Evolutionary conservation across 768 basidiomycete genomes (phyloP), one percentile per base, ranked within the genome.

Genomic region (Lactifluus rugatus): DNA sequence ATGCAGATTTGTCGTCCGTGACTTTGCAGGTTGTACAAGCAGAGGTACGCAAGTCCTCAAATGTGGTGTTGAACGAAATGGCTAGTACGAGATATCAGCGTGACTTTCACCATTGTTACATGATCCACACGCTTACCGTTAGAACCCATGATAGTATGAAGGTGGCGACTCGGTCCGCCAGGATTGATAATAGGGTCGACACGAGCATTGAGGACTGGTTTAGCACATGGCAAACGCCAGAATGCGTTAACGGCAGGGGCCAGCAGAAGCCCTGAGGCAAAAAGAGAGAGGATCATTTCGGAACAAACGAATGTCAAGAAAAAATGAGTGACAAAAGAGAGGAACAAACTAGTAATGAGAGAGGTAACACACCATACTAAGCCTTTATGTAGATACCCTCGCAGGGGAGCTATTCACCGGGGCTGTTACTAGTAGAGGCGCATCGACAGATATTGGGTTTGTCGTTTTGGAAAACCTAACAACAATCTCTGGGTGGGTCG

Each of bases 61-160:
- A 53, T 1, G 60, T 61, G 26, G 60, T 47, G 17, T 8, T 44
- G 7, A 25, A 19, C 13, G 46, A 28, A 23, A 61, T 53, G 46
- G 44, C 60, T 57, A 34, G 14, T 11, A 45, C 6, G n/a, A 9
- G 11, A 11, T n/a, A 19, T 57, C 14, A 57, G 32, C n/a, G 36
- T 26, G 28, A 26, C 28, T 23, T 26, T 45, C 2, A 5, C n/a
- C 31, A 3, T 26, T 28, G 16, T 2, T 16, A 23, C 2, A 34
- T 2, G 42, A 36, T 8, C 16, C 8, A n/a, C 34, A 26, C 17
- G 19, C 56, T 26, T 16, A 61, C 60, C 56, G 6, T 13, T n/a
- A 3, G 56, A 57, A 6, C 60, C 60, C 60, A 61, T 61, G 13
- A 61, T 49, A 19, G 56, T 57, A 19, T 61, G 60, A 13, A n/a